These are phyloP conservation scores for Puccinia brachypodii DNA, from an alignment of 1,284 basidiomycete genomes.

Conservation along the genomic window DNA sequence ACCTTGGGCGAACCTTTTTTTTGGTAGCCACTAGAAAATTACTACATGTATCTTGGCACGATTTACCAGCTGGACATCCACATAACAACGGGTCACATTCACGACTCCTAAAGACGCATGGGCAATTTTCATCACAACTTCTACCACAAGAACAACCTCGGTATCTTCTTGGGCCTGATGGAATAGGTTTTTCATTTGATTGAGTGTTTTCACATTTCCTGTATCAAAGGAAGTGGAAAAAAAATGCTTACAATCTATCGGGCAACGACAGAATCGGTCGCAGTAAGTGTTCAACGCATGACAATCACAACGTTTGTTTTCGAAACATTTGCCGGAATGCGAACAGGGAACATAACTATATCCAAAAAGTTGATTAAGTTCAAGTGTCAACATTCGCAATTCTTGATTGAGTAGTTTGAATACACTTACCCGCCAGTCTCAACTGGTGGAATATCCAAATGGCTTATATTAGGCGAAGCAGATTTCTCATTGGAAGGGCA, in stretches of 20 bases:
- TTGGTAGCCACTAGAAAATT: constrained; percentile 7
- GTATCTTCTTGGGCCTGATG: constrained; percentile 19
- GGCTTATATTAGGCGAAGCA: neutral
- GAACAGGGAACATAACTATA: constrained; percentile 25
- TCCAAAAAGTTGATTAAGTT: neutral
- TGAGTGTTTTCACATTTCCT: too few relatives aligned
- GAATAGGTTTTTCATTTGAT: neutral
- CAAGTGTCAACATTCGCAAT: neutral
- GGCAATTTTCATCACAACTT: neutral
- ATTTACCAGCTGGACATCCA: neutral
- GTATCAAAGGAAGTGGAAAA: too few relatives aligned
- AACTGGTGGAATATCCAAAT: neutral
- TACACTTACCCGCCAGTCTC: constrained; percentile 9
- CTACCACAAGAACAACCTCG: constrained; percentile 2
- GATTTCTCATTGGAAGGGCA: neutral
- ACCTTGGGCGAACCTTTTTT: neutral
- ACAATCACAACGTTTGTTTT: constrained; percentile 11
- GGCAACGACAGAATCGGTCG: constrained; percentile 22
- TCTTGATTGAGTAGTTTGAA: neutral
- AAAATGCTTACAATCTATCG: neutral
- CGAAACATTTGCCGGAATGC: neutral
- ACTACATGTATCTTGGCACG: neutral
- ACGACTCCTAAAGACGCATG: neutral
- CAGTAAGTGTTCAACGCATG: neutral
- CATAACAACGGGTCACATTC: constrained; percentile 25